Evolutionary conservation across 345 rosid genomes (phyloP).

Genomic region (Pistacia atlantica): DNA sequence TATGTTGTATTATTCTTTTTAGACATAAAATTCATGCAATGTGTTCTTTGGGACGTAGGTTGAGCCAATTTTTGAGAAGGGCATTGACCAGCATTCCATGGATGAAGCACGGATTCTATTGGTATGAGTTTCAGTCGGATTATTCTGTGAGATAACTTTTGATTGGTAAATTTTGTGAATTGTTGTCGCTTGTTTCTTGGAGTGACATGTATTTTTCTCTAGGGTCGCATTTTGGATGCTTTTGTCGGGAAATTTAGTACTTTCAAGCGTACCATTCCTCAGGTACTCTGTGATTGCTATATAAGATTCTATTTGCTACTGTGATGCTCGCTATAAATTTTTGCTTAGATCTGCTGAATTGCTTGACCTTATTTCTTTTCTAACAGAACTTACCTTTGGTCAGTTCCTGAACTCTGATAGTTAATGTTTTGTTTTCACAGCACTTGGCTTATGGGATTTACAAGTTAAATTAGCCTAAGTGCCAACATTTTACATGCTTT

Average conservation of each 20-base stretch:
- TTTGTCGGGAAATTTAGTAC: slow-evolving; percentile 98
- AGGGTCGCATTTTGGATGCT: slow-evolving; percentile 98
- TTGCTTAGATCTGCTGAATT: neutral
- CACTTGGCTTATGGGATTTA: neutral
- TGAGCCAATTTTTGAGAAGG: slow-evolving; percentile 98
- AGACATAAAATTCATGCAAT: slow-evolving; percentile 22
- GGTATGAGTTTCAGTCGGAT: slow-evolving; percentile 47
- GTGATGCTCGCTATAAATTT: neutral
- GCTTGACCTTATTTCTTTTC: neutral
- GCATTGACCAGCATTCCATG: slow-evolving; percentile 90
- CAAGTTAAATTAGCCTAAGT: neutral
- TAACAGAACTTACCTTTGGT: neutral
- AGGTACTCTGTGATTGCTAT: slow-evolving; percentile 57
- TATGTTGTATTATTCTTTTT: slow-evolving; percentile 14
- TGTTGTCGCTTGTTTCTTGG: slow-evolving; percentile 13
- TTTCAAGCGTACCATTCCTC: slow-evolving; percentile 97
- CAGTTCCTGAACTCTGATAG: slow-evolving; percentile 4
- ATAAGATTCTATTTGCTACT: slow-evolving; percentile 2
- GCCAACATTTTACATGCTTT: neutral
- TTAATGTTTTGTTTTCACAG: slow-evolving; percentile 4
- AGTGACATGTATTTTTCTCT: slow-evolving; percentile 28
- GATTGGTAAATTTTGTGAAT: slow-evolving; percentile 18
- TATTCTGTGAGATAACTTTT: slow-evolving; percentile 18
- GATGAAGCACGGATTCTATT: slow-evolving; percentile 91
- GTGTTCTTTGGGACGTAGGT: slow-evolving; percentile 53